Conservation (phyloP, 2,329 filamentous ascomycete species). For the Trichoderma sp. region DNA sequence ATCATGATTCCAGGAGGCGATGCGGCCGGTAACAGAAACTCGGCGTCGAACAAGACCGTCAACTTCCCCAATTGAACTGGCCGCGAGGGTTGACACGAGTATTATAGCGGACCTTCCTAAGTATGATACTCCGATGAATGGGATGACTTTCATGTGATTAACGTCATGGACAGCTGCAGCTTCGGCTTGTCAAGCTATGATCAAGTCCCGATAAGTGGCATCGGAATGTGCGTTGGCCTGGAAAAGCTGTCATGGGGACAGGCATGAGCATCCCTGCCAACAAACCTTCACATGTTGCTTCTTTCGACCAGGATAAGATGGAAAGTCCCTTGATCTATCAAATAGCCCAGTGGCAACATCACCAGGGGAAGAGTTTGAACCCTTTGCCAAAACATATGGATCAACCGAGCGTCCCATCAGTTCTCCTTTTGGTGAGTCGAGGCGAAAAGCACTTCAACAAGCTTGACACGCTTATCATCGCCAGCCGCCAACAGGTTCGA, state of each 20-base stretch:
- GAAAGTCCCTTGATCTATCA: background rate
- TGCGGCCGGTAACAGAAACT: background rate
- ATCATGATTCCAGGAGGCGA: slow-evolving; percentile 10
- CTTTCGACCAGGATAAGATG: background rate
- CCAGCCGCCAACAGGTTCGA: background rate
- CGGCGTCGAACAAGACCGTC: background rate
- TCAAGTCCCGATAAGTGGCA: background rate
- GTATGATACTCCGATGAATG: background rate
- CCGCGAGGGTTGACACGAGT: background rate
- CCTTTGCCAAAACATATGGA: background rate
- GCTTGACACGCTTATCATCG: slow-evolving; percentile 8
- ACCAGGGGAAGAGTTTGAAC: background rate
- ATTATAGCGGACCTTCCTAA: background rate
- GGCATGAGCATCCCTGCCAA: background rate
- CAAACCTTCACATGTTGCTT: background rate
- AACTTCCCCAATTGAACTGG: slow-evolving; percentile 2
- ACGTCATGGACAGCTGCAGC: background rate
- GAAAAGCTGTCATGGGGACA: background rate
- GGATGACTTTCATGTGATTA: slow-evolving; percentile 2
- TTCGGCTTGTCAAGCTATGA: background rate
- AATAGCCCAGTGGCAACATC: background rate
- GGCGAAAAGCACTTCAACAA: background rate
- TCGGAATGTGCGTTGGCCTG: background rate
- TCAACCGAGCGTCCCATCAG: background rate
- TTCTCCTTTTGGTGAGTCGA: background rate